Conservation (phyloP, 2,329 filamentous ascomycete species). For the Colletotrichum sp. region DNA sequence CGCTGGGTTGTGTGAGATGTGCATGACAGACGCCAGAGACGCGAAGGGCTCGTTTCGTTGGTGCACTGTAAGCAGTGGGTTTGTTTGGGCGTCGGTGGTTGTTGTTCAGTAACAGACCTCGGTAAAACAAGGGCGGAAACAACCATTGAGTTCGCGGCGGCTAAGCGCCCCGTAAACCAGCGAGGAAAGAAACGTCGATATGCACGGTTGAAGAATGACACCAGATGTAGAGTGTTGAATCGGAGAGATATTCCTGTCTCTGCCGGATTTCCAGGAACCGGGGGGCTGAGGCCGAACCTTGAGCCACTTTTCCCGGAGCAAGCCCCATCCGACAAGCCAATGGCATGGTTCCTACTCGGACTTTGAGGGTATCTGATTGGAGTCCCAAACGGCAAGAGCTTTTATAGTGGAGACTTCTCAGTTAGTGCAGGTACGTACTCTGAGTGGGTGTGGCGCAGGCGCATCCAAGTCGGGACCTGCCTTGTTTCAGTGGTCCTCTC, state of each 20-base stretch:
- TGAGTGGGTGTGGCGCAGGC: constrained; percentile 3
- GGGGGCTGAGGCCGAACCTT: neutral
- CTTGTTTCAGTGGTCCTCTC: neutral
- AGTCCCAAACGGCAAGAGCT: neutral
- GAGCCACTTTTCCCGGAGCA: neutral
- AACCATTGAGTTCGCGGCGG: neutral
- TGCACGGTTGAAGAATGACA: neutral
- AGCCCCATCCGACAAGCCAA: constrained; percentile 4
- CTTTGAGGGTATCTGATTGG: neutral
- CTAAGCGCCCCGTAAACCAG: neutral
- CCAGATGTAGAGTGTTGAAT: neutral
- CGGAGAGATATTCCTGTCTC: neutral
- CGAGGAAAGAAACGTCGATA: neutral
- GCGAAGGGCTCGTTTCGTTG: neutral
- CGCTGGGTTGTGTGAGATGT: neutral
- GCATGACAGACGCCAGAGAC: neutral
- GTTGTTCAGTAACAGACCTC: neutral
- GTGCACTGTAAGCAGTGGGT: neutral
- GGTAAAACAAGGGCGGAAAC: neutral
- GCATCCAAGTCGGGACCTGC: neutral
- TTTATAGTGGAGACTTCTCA: neutral
- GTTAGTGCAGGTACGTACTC: neutral
- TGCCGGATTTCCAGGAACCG: neutral
- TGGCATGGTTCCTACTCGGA: neutral
- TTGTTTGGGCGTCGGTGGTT: neutral